Evolutionary conservation across 148 eudicot genomes (phyloP), one percentile per base, ranked within the genome.

Genomic region (Persicaria tinctoria): DNA sequence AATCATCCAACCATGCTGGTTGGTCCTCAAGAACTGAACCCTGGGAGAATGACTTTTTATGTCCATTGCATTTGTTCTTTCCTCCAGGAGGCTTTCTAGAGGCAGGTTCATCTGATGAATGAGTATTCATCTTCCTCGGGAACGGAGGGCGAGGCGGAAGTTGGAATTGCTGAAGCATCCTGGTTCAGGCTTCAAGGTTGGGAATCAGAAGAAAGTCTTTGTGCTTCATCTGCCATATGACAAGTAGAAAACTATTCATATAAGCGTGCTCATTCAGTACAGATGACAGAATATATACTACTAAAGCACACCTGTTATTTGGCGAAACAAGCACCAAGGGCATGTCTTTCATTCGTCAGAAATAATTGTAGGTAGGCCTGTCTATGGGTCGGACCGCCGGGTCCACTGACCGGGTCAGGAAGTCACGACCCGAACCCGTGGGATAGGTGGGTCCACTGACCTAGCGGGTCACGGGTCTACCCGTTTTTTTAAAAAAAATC

Each of bases 81-180:
- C 77, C 84, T 51, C 73, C 78, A 53, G 70, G 79, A 6, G 75
- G 38, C 62, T 76, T 60, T 56, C 54, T 60, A 41, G 79, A 75
- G 55, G 41, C 0, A 4, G 84, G 78, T 13, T 75, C 85, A 11
- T 53, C 72, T 73, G 63, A 51, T 32, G 78, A 73, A 5, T 59
- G 71, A 44, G 23, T 12, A 57, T 38, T 4, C 41, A 32, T 48
- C 77, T 84, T 84, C 82, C 78, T 85, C 72, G 77, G 88, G 72
- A 83, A 74, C 4, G 96, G 96, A 78, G 81, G 82, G 27, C 92
- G 92, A 79, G 96, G 96, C 18, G 96, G 96, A 76, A 88, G 92
- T 5, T 87, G 88, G 74, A 89, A 78, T 63, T 87, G 84, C 76
- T 83, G 87, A 6, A 84, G 89, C 96, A 90, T 90, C 59, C 16